Evolutionary conservation across 2,329 filamentous ascomycete genomes (phyloP), one percentile per base, ranked within the genome.

Genomic region (Monosporascus sp.): DNA sequence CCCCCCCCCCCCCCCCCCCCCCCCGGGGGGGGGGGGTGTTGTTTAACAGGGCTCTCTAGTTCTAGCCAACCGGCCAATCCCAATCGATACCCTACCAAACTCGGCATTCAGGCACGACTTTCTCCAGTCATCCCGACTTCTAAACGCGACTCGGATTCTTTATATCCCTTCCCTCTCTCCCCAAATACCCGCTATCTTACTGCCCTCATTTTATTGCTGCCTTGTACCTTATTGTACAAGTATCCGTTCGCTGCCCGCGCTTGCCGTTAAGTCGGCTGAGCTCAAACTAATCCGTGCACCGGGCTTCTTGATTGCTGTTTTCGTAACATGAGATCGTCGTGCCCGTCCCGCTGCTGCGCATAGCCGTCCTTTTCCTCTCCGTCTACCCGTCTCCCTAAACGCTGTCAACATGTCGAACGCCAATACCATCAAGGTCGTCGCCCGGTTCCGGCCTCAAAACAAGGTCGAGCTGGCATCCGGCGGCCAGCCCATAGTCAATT

Each of bases 371-470:
- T 24, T 46, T 24, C 1, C 6, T 22, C 41, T 26, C 41, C 24
- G 22, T 46, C 43, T 28, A 14, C n/a, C 15, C 24, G 22, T 15
- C 43, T 46, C 6, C 20, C 17, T 7, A 15, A 15, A 26, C 43
- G 60, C 58, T 65, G 65, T 64, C 74, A 73, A 63, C 70, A 81
- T 80, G 78, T 82, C 80, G 70, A 75, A 77, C 72, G 75, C 76
- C 65, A 84, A 85, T 69, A 85, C 78, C 68, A 87, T 88, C 78
- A 87, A 82, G 89, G 94, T 99, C 72, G 92, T 99, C 72, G 93
- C 93, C 78, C 90, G 94, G 68, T 99, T 99, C 77, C 86, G 94
- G 70, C 94, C 94, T 65, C 93, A 97, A 76, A 99, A 99, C 80
- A 91, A 90, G 77, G 75, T 94, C 72, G 94, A 99, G 78, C 80